A percentile compares a stretch with the other conserved stretches of the same genome.
Evolutionary conservation across 2,329 filamentous ascomycete species (phyloP).

Genomic region (Torrubiellomyces zombiae): DNA sequence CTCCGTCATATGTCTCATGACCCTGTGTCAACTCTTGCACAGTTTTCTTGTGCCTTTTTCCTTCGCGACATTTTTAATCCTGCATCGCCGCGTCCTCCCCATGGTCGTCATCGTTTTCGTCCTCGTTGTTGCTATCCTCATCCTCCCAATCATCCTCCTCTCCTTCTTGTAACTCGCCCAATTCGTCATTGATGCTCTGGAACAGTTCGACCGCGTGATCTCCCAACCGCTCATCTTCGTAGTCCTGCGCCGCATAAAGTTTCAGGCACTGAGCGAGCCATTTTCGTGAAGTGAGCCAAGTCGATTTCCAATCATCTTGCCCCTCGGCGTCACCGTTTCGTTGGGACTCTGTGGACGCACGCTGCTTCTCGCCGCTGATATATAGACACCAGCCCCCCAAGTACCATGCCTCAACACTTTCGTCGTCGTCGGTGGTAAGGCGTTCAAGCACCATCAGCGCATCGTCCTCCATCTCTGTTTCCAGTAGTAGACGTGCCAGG

Average conservation of each 20-base stretch:
- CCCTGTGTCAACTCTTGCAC: too few relatives aligned
- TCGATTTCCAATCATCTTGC: slow-evolving; percentile 38
- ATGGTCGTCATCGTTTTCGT: slow-evolving; percentile 35
- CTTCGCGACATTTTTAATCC: slow-evolving; percentile 11
- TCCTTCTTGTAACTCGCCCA: slow-evolving; percentile 41
- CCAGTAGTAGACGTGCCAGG: slow-evolving; percentile 72
- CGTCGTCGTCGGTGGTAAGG: slow-evolving; percentile 74
- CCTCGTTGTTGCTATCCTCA: slow-evolving; percentile 32
- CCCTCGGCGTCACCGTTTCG: slow-evolving; percentile 11
- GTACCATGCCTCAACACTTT: slow-evolving; percentile 94
- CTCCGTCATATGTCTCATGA: too few relatives aligned
- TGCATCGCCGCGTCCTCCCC: slow-evolving; percentile 47
- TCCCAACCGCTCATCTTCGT: slow-evolving; percentile 66
- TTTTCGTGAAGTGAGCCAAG: slow-evolving; percentile 58
- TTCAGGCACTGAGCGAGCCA: slow-evolving; percentile 72
- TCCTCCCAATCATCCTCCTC: slow-evolving; percentile 34
- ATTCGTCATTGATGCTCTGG: slow-evolving; percentile 41
- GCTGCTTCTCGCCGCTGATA: slow-evolving; percentile 54
- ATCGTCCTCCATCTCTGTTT: slow-evolving; percentile 71
- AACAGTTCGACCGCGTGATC: slow-evolving; percentile 62
- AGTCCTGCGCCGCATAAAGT: slow-evolving; percentile 63
- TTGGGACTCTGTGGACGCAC: slow-evolving; percentile 18
- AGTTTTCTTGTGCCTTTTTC: slow-evolving; percentile 1
- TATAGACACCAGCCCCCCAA: slow-evolving; percentile 87
- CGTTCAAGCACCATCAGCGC: slow-evolving; percentile 74